Percentiles rank a stretch among this genome's conserved stretches.
These are phyloP conservation scores for Trifolium dubium DNA, from an alignment of 306 rosid genomes.

Conservation along the genomic window DNA sequence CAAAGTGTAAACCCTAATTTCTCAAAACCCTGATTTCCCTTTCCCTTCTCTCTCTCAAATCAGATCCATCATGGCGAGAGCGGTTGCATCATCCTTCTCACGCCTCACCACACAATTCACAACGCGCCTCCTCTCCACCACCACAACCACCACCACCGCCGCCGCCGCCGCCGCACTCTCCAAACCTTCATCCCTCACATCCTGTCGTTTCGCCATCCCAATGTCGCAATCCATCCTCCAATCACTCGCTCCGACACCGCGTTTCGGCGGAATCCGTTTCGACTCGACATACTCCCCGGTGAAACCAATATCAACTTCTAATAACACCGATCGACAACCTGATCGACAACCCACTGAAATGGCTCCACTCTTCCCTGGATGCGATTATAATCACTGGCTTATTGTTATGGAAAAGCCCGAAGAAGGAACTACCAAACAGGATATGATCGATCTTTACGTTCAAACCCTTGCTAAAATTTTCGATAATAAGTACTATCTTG, in stretches of 20 bases:
- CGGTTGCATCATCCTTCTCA: slow-evolving; percentile 22
- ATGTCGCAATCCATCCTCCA: slow-evolving; percentile 49
- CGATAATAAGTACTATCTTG: too few species aligned
- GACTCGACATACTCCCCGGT: slow-evolving; percentile 88
- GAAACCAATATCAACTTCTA: slow-evolving; percentile 57
- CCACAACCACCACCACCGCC: slow-evolving; percentile 7
- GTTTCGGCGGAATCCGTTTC: slow-evolving; percentile 59
- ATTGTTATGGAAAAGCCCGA: slow-evolving; percentile 95
- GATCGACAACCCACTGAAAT: slow-evolving; percentile 94
- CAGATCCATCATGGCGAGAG: slow-evolving; percentile 40
- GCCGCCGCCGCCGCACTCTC: background rate
- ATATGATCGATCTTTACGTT: slow-evolving; percentile 83
- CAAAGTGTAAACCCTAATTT: slow-evolving; percentile 26
- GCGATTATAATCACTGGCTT: slow-evolving; percentile 97
- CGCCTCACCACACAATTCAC: slow-evolving; percentile 37
- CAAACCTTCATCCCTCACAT: background rate
- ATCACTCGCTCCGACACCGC: slow-evolving; percentile 24
- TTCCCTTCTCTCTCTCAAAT: background rate
- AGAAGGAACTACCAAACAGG: slow-evolving; percentile 72
- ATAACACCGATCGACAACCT: slow-evolving; percentile 86
- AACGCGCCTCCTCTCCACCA: slow-evolving; percentile 40
- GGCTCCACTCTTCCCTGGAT: slow-evolving; percentile 97
- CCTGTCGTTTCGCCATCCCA: slow-evolving; percentile 40
- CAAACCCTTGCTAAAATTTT: slow-evolving; percentile 67
- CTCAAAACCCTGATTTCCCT: slow-evolving; percentile 39